These are phyloP conservation scores for Russula sp. DNA, from an alignment of 768 basidiomycete species.

Conservation along the genomic window DNA sequence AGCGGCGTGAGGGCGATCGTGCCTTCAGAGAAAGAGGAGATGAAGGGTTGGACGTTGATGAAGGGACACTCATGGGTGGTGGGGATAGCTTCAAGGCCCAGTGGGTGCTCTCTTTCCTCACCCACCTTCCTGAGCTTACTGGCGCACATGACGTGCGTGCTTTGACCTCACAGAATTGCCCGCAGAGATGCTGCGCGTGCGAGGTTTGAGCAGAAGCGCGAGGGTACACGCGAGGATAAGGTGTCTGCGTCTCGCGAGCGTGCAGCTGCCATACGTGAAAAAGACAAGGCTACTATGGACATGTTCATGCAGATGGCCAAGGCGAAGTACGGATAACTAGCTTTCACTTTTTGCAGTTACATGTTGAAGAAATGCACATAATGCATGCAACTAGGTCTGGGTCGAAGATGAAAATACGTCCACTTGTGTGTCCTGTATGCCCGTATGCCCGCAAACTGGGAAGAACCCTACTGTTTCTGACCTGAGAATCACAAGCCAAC, in stretches of 20 bases:
- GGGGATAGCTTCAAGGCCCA: conserved; percentile 75
- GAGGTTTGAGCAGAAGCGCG: conserved; percentile 51
- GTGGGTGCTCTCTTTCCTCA: conserved; percentile 38
- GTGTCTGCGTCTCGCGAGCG: conserved; percentile 52
- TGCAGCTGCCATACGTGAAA: conserved; percentile 56
- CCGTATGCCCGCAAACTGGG: background rate
- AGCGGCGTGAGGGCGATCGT: conserved; percentile 62
- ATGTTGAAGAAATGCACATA: too few species aligned
- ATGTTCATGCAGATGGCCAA: conserved; percentile 95
- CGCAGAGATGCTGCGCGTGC: conserved; percentile 65
- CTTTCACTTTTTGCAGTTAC: background rate
- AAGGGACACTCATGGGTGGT: conserved; percentile 74
- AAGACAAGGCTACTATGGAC: conserved; percentile 91
- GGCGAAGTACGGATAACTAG: conserved; percentile 65
- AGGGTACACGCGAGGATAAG: conserved; percentile 42
- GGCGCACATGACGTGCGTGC: background rate
- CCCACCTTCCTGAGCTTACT: background rate
- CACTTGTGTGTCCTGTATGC: background rate
- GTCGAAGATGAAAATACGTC: too few species aligned
- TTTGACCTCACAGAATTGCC: conserved; percentile 48
- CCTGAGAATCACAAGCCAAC: background rate
- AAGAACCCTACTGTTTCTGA: background rate
- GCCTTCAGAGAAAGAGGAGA: conserved; percentile 68
- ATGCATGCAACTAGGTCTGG: too few species aligned
- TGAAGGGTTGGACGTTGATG: conserved; percentile 75